Evolutionary conservation across 768 basidiomycete genomes (phyloP), one percentile per base, ranked within the genome.

Genomic region (Panaeolus papilionaceus): DNA sequence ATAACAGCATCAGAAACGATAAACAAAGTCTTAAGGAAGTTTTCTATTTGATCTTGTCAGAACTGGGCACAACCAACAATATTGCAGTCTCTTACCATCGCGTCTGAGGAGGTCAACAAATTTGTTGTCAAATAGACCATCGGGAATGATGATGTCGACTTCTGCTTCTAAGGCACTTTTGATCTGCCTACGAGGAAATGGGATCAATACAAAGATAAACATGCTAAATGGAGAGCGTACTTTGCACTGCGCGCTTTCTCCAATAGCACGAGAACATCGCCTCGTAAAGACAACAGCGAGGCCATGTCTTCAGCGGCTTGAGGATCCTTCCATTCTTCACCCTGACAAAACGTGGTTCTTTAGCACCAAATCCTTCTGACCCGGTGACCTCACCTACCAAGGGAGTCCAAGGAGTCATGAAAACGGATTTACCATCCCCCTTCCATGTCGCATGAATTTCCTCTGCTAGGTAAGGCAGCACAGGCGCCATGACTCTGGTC

Each of bases 401-500:
- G 26, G 88, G 84, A 51, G 71, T 74, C 95, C 95, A 97, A n/a
- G 79, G 80, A 3, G 80, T 83, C 68, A 81, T 80, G 73, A 96
- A 97, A n/a, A 93, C 84, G 0, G 94, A 96, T 0, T 74, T 75
- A 0, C 71, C 75, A 38, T 81, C 74, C 5, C 74, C 71, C 61
- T 79, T 75, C 75, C 76, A 70, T 26, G 82, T 79, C 37, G 85
- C 82, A 71, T 93, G 85, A 65, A 96, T 88, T 77, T 98, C 97
- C 78, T 98, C 96, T 0, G 94, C 92, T 5, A 98, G 85, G 74
- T 97, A 93, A 9, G 97, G 97, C 2, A 94, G 82, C 33, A 98
- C 89, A 0, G 97, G 97, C 0, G 94, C 93, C 58, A 96, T 81
- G 2, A 94, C 84, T 3, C 83, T 84, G 0, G 88, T 88, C 79